Conservation (phyloP, 75 land plant genomes). For the Ceratopteris richardii region DNA sequence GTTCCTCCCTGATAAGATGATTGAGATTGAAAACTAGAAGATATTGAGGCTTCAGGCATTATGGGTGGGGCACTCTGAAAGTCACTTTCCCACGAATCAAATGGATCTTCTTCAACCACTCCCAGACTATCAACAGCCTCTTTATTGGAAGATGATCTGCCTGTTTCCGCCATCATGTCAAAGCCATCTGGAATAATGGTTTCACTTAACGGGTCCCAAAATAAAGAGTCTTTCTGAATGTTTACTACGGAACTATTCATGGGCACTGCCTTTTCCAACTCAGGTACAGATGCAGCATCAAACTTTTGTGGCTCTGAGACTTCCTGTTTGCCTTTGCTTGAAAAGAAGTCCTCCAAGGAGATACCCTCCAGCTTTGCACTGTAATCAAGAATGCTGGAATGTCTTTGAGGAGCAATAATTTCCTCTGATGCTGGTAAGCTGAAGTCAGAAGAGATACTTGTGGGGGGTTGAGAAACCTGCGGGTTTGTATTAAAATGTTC, state of each 20-base stretch:
- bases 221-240: neutral
- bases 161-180: neutral
- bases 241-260: neutral
- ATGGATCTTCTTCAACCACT: neutral
- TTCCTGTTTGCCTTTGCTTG: neutral
- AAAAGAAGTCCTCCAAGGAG: slow-evolving; percentile 2
- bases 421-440: no score
- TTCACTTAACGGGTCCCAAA: slow-evolving; percentile 1
- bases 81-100: neutral
- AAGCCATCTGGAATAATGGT: slow-evolving; percentile 4
- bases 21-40: no score
- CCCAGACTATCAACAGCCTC: no score
- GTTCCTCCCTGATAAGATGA: no score
- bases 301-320: neutral
- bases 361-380: neutral
- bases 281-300: neutral
- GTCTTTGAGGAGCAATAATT: neutral
- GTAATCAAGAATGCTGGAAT: neutral
- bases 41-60: neutral
- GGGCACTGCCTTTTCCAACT: neutral
- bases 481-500: no score
- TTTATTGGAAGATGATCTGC: neutral
- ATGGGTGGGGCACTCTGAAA: slow-evolving; percentile 1
- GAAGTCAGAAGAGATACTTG: no score
- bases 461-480: no score